Conservation (phyloP, 1,284 basidiomycete species). For the Omphalotus olearius region DNA sequence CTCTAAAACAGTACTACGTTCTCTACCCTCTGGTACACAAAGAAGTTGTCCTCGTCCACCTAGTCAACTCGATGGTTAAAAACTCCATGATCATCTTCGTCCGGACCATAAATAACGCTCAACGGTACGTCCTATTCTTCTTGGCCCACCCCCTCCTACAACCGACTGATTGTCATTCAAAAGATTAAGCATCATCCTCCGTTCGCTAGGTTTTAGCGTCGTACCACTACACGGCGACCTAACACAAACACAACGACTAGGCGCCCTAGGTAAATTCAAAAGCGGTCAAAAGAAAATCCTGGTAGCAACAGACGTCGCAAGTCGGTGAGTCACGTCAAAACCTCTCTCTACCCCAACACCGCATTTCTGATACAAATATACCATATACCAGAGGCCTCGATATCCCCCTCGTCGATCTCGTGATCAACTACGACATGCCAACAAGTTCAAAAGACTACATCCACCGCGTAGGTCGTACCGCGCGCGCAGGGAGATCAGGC, state of each 20-base stretch:
- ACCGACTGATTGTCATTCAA: constrained; percentile 1
- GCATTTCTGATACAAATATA: background rate
- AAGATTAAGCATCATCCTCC: constrained; percentile 88
- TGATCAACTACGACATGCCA: constrained; percentile 98
- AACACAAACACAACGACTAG: constrained; percentile 89
- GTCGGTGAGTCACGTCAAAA: constrained; percentile 50
- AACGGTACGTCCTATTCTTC: constrained; percentile 46
- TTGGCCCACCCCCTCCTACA: background rate
- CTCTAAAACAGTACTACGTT: constrained; percentile 92
- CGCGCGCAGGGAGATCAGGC: constrained; percentile 92
- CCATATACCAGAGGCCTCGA: constrained; percentile 73
- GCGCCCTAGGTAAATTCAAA: constrained; percentile 94
- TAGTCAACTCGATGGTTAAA: constrained; percentile 86
- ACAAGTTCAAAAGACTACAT: constrained; percentile 99
- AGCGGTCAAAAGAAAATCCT: constrained; percentile 86
- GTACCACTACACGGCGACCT: constrained; percentile 96
- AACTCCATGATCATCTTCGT: constrained; percentile 97
- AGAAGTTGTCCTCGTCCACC: constrained; percentile 87
- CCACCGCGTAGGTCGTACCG: constrained; percentile 95
- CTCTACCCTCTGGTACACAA: constrained; percentile 92
- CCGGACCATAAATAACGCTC: constrained; percentile 90
- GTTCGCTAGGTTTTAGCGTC: constrained; percentile 90
- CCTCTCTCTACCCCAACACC: background rate
- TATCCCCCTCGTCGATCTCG: constrained; percentile 93
- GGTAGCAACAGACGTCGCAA: constrained; percentile 96